Evolutionary conservation across 1,284 basidiomycete species (phyloP), one percentile per base, ranked within the genome.

Genomic region (Tilletia caries): DNA sequence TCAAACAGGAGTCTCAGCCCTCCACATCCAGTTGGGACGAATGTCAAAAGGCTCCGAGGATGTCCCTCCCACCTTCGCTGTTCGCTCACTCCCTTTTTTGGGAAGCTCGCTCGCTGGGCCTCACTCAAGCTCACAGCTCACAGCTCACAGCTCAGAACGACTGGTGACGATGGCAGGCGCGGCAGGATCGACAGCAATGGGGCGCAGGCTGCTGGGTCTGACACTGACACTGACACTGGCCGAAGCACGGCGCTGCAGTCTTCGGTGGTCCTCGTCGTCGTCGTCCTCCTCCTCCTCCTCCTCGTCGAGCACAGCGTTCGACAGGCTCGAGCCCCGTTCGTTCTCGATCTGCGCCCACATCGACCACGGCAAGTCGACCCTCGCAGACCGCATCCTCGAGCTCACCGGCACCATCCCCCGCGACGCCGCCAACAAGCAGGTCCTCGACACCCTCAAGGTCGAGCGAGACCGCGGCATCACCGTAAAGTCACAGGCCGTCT

Each of bases 381-480:
- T 83, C 1, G 82, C 82, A 37, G 82, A 83, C 65, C 77, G 82
- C 3, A 72, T 83, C 8, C 73, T 83, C 6, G 82, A 83, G 72
- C 70, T 77, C 3, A 83, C 82, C 1, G 72, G 77, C 1, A 82
- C 81, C 2, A 83, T 83, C 8, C 80, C 82, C 0, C 70, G 70
- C 23, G 29, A 70, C 32, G n/a, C 65, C 3, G 65, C 67, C n/a
- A 82, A 81, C 68, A 73, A 75, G 64, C 82, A 83, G 66, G 78
- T 83, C 1, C 74, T 83, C 1, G 82, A 83, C 72, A 80, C 76
- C 68, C 87, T 98, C 68, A 97, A 97, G 83, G 95, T 98, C 0
- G 95, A 98, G 83, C 87, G 93, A 66, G 95, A 98, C 83, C 88
- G 95, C 54, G 95, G 93, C 34, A 95, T 95, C 68, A 95, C 92